phyloP scores from a whole-genome alignment of 805 yeast genomes.

The Helenozyma baotianmanensis region DNA sequence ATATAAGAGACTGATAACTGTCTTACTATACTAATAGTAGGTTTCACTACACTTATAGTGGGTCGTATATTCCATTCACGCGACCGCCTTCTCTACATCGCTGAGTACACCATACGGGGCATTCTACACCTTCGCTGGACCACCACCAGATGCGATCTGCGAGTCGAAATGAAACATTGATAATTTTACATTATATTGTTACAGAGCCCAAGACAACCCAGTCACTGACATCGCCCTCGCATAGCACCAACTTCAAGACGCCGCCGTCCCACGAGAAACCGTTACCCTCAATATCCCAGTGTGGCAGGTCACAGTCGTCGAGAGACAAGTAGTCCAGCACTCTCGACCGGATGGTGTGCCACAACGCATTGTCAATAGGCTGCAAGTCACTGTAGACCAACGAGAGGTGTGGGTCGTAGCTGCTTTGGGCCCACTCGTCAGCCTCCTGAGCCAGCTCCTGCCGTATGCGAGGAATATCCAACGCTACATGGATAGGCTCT shows the following conservation, averaged over 20 bases:
- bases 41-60: too few relatives aligned
- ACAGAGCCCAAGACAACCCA: conserved; percentile 64
- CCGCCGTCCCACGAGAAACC: conserved; percentile 64
- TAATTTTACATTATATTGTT: too few relatives aligned
- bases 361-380: conserved; percentile 64
- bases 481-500: conserved; percentile 13
- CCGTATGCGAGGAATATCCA: conserved; percentile 27
- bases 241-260: conserved; percentile 59
- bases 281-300: conserved; percentile 21
- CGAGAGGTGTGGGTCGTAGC: conserved; percentile 70
- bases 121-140: too few relatives aligned
- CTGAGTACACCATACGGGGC: too few relatives aligned
- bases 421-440: conserved; percentile 49
- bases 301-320: conserved; percentile 36
- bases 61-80: too few relatives aligned
- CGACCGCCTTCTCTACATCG: too few relatives aligned
- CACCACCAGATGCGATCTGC: too few relatives aligned
- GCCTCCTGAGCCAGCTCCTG: conserved; percentile 47
- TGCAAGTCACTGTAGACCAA: conserved; percentile 60
- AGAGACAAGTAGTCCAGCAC: conserved; percentile 61
- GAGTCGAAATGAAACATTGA: too few relatives aligned
- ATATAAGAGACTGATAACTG: too few relatives aligned
- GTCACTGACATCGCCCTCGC: conserved; percentile 66
- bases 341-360: conserved; percentile 59
- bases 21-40: too few relatives aligned